A percentile compares a stretch with the other conserved stretches of the same genome.
phyloP scores from a whole-genome alignment of 192 early-diverging fungal species.

The Piromyces finnis region DNA sequence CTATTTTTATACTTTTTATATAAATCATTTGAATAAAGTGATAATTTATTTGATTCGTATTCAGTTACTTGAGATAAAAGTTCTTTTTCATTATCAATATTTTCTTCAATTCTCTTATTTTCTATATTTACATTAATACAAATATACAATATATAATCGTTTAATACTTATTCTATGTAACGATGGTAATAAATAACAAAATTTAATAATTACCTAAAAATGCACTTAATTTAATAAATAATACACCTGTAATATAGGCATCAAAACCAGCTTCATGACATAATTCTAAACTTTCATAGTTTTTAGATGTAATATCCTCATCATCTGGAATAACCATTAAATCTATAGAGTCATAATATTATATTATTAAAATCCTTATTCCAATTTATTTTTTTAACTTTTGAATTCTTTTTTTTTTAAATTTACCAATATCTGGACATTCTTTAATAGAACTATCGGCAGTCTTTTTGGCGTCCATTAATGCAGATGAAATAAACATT shows the following conservation, averaged over 20 bases:
- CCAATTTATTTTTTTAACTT: slow-evolving; percentile 13
- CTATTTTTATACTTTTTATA: not conserved
- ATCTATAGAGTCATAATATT: no score
- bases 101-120: not conserved
- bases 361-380: no score
- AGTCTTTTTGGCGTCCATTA: slow-evolving; percentile 10
- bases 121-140: not conserved
- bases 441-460: slow-evolving; percentile 17
- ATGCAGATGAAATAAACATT: slow-evolving; percentile 8
- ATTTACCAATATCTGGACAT: slow-evolving; percentile 25
- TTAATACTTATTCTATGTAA: no score
- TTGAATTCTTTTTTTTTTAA: slow-evolving; percentile 25
- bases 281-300: slow-evolving; percentile 5
- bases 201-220: no score
- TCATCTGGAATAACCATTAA: slow-evolving; percentile 16
- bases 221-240: slow-evolving; percentile 45
- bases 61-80: not conserved
- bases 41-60: not conserved
- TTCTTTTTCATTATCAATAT: not conserved
- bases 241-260: slow-evolving; percentile 71
- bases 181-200: no score
- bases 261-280: slow-evolving; percentile 90
- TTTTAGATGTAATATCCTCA: not conserved
- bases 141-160: no score
- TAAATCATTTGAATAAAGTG: not conserved